Base-by-base conservation (phyloP, 306 rosid genomes). In the Citrullus mucosospermus region DNA sequence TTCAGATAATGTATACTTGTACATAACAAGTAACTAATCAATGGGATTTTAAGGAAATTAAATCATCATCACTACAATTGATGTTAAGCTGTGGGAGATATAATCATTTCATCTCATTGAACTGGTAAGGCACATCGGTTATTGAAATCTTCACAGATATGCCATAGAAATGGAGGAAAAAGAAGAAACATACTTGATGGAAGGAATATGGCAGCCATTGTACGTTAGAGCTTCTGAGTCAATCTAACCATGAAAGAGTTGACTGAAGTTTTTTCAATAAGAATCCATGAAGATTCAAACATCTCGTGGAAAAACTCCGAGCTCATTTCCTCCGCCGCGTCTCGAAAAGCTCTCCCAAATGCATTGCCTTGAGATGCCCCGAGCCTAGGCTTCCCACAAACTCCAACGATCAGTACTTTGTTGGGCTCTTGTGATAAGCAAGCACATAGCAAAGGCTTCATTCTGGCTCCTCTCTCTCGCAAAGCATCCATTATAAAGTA, bases 371-470 rank as follows among this genome's bases (percentile, higher is more conserved):
- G 91, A 53, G 85, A 86, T 14, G 93, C 97, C 41, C 92, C 99
- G 39, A 95, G 93, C 44, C 99, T 86, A 13, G 99, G 99, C 88
- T 89, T 95, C 79, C 97, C 99, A 53, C 93, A 92, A 85, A 92
- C 97, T 58, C 99, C 98, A 3, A 95, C 97, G 14, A 95, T 86
- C 83, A 95, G 77, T 75, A 92, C 87, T 78, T 92, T 92, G 65
- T 81, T 80, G 1, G 93, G 90, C 69, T 92, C 98, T 88, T 91
- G 96, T 14, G 92, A 87, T 80, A 92, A 58, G 85, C 97, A 95
- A 77, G 99, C 99, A 83, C 97, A 95, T n/a, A 95, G 80, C 81
- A 95, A 57, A 79, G 99, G 98, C 84, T 95, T 95, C 97, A 92
- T 92, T 82, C 90, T 85, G 6, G 99, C 99, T 69, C 99, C 98